Percentiles rank a stretch among this genome's conserved stretches.
Evolutionary conservation across 2,329 filamentous ascomycete species (phyloP).

Genomic region (Trichoderma sp.): DNA sequence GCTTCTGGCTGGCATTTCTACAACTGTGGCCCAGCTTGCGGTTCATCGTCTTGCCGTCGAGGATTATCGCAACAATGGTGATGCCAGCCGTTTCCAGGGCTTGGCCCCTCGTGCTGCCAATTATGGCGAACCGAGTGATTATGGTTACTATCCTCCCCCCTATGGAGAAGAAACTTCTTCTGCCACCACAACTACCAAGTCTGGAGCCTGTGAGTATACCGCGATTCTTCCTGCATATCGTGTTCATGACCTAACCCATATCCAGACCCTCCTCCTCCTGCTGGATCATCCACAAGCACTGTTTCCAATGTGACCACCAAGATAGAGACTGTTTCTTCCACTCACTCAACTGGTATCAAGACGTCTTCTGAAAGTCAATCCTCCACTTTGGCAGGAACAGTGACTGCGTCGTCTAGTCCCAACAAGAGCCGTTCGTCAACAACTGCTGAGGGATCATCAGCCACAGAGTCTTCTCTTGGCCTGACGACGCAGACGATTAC

Average conservation of each 20-base stretch:
- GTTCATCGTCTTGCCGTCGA: neutral
- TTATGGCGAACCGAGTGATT: constrained; percentile 32
- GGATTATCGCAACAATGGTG: neutral
- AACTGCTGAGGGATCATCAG: neutral
- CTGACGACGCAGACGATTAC: constrained; percentile 16
- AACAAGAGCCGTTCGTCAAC: neutral
- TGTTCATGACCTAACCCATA: neutral
- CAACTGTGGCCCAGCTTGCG: constrained; percentile 10
- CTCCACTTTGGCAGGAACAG: neutral
- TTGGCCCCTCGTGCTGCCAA: constrained; percentile 27
- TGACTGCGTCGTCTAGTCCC: neutral
- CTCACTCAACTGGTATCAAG: neutral
- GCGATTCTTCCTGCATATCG: neutral
- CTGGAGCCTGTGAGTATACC: constrained; percentile 27
- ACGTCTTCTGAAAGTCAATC: constrained; percentile 2
- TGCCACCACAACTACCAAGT: constrained; percentile 13
- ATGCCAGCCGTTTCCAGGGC: constrained; percentile 15
- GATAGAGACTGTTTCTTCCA: constrained; percentile 16
- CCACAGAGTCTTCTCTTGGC: neutral
- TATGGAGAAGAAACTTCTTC: constrained; percentile 32
- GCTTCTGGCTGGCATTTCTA: constrained; percentile 31
- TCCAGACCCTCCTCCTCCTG: constrained; percentile 10
- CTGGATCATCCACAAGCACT: constrained; percentile 17
- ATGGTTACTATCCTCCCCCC: constrained; percentile 32
- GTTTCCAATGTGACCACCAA: constrained; percentile 10